A percentile compares a stretch with the other conserved stretches of the same genome.
These are phyloP conservation scores for Epithemia pelagica DNA, from an alignment of 108 stramenopile species.

Conservation along the genomic window DNA sequence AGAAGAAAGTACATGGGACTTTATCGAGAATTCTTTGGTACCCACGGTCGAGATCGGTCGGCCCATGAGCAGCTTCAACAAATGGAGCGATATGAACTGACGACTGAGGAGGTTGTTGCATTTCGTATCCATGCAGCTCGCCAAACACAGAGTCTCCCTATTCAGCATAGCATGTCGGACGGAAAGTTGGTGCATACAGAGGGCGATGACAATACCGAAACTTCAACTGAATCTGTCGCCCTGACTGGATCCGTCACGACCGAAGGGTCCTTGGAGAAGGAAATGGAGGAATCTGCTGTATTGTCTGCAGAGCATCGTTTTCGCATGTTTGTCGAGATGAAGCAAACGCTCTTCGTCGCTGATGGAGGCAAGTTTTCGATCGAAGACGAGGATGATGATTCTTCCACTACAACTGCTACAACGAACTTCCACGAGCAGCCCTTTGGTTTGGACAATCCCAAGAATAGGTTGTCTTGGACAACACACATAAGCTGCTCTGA, in stretches of 20 bases:
- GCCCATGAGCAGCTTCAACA: constrained; percentile 25
- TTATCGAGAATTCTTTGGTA: constrained; percentile 10
- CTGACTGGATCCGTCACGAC: neutral
- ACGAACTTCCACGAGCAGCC: neutral
- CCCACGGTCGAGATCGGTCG: neutral
- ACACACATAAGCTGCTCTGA: constrained; percentile 29
- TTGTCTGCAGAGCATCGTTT: constrained; percentile 29
- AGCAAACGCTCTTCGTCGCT: neutral
- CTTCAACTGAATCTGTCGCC: neutral
- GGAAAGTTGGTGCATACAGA: neutral
- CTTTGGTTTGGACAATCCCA: constrained; percentile 3
- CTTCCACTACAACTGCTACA: constrained; percentile 3
- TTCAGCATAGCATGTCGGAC: neutral
- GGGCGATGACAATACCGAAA: neutral
- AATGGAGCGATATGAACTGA: constrained; percentile 45
- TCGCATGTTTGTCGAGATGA: constrained; percentile 41
- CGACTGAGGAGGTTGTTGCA: constrained; percentile 42
- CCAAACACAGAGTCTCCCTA: neutral
- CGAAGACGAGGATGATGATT: neutral
- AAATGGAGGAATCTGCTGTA: constrained; percentile 11
- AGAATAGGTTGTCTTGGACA: constrained; percentile 20
- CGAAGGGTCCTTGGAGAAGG: neutral
- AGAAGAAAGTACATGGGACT: constrained; percentile 34
- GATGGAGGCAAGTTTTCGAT: neutral
- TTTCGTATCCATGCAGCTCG: constrained; percentile 39